phyloP scores from a whole-genome alignment of 2,329 filamentous ascomycete genomes.

The Cladosporium colombiae region DNA sequence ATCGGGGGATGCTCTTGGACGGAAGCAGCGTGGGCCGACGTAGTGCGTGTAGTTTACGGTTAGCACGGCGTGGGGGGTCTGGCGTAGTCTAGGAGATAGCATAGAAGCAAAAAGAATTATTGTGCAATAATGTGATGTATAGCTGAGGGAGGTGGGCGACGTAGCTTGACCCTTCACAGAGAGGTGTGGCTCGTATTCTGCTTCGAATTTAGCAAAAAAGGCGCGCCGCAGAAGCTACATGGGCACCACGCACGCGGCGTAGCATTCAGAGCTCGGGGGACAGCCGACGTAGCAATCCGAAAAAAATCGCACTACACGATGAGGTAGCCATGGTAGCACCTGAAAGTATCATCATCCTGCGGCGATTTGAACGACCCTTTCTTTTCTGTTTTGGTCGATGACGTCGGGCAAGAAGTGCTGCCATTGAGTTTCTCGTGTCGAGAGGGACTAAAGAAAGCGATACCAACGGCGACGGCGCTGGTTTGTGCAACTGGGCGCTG shows the following conservation, averaged over 20 bases:
- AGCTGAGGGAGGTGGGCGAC: neutral
- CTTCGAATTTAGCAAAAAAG: neutral
- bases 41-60: neutral
- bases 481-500: neutral
- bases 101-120: neutral
- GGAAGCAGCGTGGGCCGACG: neutral
- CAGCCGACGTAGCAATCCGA: neutral
- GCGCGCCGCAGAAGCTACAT: neutral
- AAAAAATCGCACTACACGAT: neutral
- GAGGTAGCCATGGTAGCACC: conserved; percentile 1
- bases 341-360: conserved; percentile 1
- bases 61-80: neutral
- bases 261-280: conserved; percentile 3
- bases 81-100: neutral
- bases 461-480: neutral
- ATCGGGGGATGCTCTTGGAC: neutral
- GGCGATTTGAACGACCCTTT: neutral
- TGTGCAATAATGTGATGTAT: neutral
- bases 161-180: neutral
- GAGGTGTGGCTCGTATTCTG: neutral
- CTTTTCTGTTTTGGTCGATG: neutral
- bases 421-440: neutral
- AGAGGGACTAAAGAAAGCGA: neutral
- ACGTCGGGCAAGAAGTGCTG: neutral
- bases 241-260: neutral